Conservation (phyloP, 2,329 filamentous ascomycete genomes). For the Fusarium tuaranense region DNA sequence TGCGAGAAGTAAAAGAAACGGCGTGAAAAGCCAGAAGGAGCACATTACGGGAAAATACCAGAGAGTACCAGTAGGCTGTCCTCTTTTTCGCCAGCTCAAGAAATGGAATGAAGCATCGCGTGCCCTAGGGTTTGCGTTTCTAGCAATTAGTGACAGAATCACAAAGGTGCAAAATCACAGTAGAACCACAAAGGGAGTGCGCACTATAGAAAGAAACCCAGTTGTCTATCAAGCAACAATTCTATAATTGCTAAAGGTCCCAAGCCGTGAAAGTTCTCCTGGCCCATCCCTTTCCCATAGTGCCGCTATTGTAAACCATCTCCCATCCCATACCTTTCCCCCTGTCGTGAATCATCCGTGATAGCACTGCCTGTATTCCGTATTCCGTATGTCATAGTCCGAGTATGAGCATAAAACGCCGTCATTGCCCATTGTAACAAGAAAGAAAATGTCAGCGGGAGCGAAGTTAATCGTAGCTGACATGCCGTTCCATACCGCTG, state of each 20-base stretch:
- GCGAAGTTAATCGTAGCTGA: background rate
- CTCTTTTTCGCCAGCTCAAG: background rate
- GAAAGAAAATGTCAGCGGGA: background rate
- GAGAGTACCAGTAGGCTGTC: background rate
- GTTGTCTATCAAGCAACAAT: background rate
- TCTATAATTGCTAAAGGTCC: background rate
- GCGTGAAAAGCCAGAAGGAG: no score
- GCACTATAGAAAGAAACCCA: background rate
- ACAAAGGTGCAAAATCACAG: background rate
- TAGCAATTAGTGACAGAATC: background rate
- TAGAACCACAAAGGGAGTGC: background rate
- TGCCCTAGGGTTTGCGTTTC: background rate
- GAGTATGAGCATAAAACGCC: background rate
- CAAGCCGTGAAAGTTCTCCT: background rate
- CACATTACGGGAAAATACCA: background rate
- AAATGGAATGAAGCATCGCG: background rate
- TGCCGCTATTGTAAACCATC: background rate
- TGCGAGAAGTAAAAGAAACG: no score
- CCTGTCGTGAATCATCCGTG: background rate
- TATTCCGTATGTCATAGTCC: background rate
- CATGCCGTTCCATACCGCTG: background rate
- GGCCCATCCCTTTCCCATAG: background rate
- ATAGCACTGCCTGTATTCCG: background rate
- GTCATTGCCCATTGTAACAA: background rate
- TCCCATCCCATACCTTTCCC: background rate